Percentiles rank a stretch among this genome's conserved stretches.
phyloP scores from a whole-genome alignment of 225 moss, liverwort and hornwort species.

The Thuidium tamariscinum region DNA sequence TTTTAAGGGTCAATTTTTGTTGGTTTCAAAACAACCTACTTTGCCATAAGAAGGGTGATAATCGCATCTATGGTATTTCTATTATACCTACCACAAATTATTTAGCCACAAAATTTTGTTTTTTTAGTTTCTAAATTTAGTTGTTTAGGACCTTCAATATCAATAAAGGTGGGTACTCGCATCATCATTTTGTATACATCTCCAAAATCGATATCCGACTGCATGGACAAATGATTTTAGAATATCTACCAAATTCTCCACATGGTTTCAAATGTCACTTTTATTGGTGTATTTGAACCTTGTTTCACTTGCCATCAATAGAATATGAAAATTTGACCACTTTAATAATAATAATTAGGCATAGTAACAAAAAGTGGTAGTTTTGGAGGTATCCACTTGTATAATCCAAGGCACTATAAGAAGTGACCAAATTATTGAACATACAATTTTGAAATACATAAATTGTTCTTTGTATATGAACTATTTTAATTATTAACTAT shows the following conservation, averaged over 20 bases:
- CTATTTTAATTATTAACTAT: not conserved
- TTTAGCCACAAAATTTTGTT: no score
- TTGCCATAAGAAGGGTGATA: no score
- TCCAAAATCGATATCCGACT: no score
- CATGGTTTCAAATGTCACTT: accelerated
- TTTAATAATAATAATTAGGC: no score
- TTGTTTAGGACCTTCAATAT: not conserved
- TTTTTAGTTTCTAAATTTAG: no score
- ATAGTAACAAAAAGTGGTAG: no score
- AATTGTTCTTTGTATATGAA: not conserved
- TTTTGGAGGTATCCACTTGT: no score
- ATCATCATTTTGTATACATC: not conserved
- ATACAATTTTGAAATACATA: not conserved
- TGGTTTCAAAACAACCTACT: no score
- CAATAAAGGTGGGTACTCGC: not conserved
- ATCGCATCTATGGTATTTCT: no score
- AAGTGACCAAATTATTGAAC: not conserved
- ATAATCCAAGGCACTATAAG: no score
- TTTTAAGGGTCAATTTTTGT: no score
- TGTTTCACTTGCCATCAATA: not conserved
- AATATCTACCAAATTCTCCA: not conserved
- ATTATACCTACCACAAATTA: no score
- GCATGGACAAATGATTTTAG: not conserved
- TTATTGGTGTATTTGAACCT: not conserved
- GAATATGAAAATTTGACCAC: not conserved